phyloP scores from a whole-genome alignment of 2,329 filamentous ascomycete species.

The Dothiorella sarmentorum region DNA sequence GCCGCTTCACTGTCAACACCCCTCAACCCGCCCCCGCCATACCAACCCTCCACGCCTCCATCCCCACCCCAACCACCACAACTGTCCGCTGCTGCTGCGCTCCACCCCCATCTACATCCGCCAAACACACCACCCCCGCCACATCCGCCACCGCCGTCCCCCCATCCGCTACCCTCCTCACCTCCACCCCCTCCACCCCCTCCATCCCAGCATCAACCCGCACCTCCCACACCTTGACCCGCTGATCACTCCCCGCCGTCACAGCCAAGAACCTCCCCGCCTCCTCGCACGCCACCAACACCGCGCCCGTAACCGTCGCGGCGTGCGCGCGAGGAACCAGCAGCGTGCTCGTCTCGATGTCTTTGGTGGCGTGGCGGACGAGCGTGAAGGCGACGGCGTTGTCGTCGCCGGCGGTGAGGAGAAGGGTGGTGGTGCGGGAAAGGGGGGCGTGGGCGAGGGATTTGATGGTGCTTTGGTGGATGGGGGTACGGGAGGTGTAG shows the following conservation, averaged over 20 bases:
- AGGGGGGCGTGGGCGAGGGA: conserved; percentile 37
- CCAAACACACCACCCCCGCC: not conserved
- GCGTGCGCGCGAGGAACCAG: conserved; percentile 62
- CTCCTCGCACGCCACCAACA: conserved; percentile 31
- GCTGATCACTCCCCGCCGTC: conserved; percentile 47
- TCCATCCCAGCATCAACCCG: not conserved
- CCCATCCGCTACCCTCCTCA: not conserved
- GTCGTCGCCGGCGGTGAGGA: conserved; percentile 84
- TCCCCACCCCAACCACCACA: conserved; percentile 16
- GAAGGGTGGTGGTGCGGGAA: conserved; percentile 36
- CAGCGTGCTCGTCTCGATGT: conserved; percentile 26
- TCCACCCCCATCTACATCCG: not conserved
- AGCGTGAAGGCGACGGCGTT: conserved; percentile 67
- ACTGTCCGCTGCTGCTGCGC: not conserved
- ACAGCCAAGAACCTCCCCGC: conserved; percentile 24
- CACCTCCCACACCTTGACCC: conserved; percentile 45
- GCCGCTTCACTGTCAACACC: not conserved
- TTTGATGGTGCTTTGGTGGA: conserved; percentile 85
- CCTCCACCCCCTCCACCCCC: not conserved
- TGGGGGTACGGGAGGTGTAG: conserved; percentile 34
- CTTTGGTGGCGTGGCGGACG: conserved; percentile 24
- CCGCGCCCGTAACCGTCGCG: conserved; percentile 62
- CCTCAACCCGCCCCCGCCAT: not conserved
- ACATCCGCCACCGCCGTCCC: conserved; percentile 17
- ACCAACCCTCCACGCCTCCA: conserved; percentile 14